phyloP scores from a whole-genome alignment of 2,329 filamentous ascomycete genomes.

The Pseudogymnoascus sp. region DNA sequence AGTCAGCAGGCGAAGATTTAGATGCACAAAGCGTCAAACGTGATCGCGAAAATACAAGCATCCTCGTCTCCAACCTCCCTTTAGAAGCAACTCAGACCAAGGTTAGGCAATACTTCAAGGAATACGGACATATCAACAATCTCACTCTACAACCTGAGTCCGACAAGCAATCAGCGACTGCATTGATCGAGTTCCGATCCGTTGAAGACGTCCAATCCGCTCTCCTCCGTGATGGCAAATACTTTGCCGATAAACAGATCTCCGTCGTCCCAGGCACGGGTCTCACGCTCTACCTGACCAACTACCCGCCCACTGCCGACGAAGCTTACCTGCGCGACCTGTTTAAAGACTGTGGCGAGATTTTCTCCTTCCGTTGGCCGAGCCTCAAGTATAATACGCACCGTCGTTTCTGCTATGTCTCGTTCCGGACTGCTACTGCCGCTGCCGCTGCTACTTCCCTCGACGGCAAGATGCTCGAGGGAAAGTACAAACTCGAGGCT shows the following conservation, averaged over 20 bases:
- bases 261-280: constrained; percentile 66
- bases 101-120: constrained; percentile 82
- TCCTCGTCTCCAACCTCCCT: constrained; percentile 75
- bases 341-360: constrained; percentile 69
- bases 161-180: constrained; percentile 54
- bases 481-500: constrained; percentile 60
- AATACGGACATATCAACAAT: constrained; percentile 77
- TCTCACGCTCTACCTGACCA: constrained; percentile 81
- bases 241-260: constrained; percentile 65
- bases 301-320: constrained; percentile 74
- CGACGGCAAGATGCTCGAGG: constrained; percentile 62
- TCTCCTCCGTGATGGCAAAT: constrained; percentile 72
- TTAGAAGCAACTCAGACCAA: constrained; percentile 59
- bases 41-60: constrained; percentile 82
- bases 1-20: constrained; percentile 24
- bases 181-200: constrained; percentile 77
- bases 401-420: constrained; percentile 90
- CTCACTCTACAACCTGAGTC: constrained; percentile 60
- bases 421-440: constrained; percentile 65
- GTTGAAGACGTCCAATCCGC: constrained; percentile 76
- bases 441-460: constrained; percentile 66
- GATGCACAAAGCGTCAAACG: constrained; percentile 51
- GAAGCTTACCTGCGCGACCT: constrained; percentile 60
- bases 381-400: constrained; percentile 83
- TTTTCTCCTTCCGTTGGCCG: constrained; percentile 81